Evolutionary conservation across 1,284 basidiomycete species (phyloP).

Genomic region (Trichosporon ovoides): DNA sequence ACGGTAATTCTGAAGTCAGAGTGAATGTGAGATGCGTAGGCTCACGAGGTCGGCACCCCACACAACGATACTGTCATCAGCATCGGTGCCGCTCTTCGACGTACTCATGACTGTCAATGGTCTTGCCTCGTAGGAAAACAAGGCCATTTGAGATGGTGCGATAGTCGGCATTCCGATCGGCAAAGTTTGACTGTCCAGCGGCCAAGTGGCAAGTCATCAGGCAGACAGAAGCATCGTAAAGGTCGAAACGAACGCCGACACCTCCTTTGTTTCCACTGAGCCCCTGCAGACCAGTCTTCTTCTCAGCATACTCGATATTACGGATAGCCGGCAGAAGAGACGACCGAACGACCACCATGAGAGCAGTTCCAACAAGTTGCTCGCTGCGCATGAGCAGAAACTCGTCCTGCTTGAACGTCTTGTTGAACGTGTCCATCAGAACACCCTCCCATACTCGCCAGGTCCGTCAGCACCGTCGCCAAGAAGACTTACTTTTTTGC

Average conservation of each 20-base stretch:
- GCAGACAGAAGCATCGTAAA: constrained; percentile 85
- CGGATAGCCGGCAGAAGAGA: constrained; percentile 72
- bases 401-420: constrained; percentile 59
- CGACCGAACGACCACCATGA: constrained; percentile 77
- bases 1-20: constrained; percentile 66
- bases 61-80: constrained; percentile 54
- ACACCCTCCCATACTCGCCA: constrained; percentile 82
- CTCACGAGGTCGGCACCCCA: constrained; percentile 79
- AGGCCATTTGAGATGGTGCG: constrained; percentile 76
- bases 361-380: constrained; percentile 88
- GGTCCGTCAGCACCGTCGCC: not conserved
- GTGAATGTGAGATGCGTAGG: not conserved
- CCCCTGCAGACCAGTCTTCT: constrained; percentile 94
- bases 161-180: constrained; percentile 90
- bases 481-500: constrained; percentile 65
- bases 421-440: constrained; percentile 71
- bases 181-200: constrained; percentile 81
- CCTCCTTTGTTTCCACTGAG: constrained; percentile 98
- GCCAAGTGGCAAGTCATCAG: constrained; percentile 89
- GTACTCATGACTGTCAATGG: constrained; percentile 82
- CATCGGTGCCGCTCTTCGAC: constrained; percentile 27
- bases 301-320: constrained; percentile 83
- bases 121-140: constrained; percentile 82
- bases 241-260: constrained; percentile 85
- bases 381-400: constrained; percentile 89